Percentiles rank a stretch among this genome's conserved stretches.
Evolutionary conservation across 352 stramenopile genomes (phyloP).

Genomic region (Globisporangium nunn): DNA sequence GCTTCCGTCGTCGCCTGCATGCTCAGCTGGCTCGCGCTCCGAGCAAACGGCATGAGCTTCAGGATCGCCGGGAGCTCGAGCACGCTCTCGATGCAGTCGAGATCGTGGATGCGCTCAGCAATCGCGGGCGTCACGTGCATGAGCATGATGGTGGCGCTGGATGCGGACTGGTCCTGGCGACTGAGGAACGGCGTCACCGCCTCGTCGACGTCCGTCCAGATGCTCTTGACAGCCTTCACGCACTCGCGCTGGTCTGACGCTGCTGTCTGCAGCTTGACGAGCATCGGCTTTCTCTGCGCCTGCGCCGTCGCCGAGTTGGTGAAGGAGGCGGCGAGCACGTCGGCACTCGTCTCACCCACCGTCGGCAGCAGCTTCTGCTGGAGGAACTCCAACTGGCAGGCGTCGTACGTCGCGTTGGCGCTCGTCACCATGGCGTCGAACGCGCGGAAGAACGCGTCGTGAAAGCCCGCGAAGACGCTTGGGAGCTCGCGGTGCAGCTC

Average conservation of each 20-base stretch:
- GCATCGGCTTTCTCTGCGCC: slow-evolving; percentile 26
- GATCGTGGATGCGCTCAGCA: slow-evolving; percentile 21
- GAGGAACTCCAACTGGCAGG: slow-evolving; percentile 59
- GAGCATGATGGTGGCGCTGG: slow-evolving; percentile 42
- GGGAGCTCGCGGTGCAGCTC: slow-evolving; percentile 19
- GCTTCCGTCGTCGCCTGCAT: slow-evolving; percentile 18
- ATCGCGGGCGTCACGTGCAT: slow-evolving; percentile 34
- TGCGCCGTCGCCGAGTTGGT: slow-evolving; percentile 4
- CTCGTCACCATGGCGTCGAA: slow-evolving; percentile 62
- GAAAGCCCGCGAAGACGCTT: slow-evolving; percentile 44
- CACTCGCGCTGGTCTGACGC: slow-evolving; percentile 37
- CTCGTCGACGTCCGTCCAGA: slow-evolving; percentile 29
- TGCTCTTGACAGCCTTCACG: slow-evolving; percentile 24
- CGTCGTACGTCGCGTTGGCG: slow-evolving; percentile 43
- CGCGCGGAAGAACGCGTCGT: slow-evolving; percentile 53
- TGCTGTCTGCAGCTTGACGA: slow-evolving; percentile 37
- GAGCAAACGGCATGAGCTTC: slow-evolving; percentile 69
- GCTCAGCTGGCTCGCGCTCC: slow-evolving; percentile 36
- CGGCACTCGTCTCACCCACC: slow-evolving; percentile 21
- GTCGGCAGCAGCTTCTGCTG: slow-evolving; percentile 49
- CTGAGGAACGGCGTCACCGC: slow-evolving; percentile 51
- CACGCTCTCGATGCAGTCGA: slow-evolving; percentile 45
- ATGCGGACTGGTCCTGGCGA: slow-evolving; percentile 26
- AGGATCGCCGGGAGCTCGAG: slow-evolving; percentile 43
- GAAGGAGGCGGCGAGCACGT: slow-evolving; percentile 11